Conservation (phyloP, 208 protist species). For the Blechomonas ayalai region DNA sequence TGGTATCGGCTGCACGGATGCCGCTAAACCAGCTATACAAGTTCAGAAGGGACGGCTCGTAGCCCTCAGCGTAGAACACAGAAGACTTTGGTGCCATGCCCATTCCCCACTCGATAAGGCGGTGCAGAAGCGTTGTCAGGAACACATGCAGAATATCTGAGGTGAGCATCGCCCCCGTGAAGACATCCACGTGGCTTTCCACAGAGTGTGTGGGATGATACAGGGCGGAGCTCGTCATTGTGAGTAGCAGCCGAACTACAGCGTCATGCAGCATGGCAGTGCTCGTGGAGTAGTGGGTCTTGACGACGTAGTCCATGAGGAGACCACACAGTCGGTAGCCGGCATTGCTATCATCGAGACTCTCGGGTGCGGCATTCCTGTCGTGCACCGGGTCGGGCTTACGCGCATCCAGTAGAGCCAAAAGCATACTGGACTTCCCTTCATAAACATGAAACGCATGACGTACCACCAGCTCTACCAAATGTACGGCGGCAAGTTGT, state of each 20-base stretch:
- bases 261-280: constrained; percentile 47
- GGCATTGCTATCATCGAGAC: background rate
- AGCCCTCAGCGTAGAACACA: constrained; percentile 31
- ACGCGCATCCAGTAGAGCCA: constrained; percentile 22
- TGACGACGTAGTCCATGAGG: constrained; percentile 34
- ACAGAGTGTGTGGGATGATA: constrained; percentile 51
- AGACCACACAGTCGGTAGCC: constrained; percentile 30
- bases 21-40: constrained; percentile 28
- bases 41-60: constrained; percentile 15
- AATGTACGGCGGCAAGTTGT: constrained; percentile 23
- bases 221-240: constrained; percentile 68
- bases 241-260: constrained; percentile 54
- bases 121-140: constrained; percentile 30
- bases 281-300: constrained; percentile 16
- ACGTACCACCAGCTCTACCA: constrained; percentile 56
- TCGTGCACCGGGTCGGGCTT: background rate
- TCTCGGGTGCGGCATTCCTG: background rate
- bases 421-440: constrained; percentile 24
- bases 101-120: constrained; percentile 45
- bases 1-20: constrained; percentile 3
- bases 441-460: constrained; percentile 26
- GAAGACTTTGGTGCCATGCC: constrained; percentile 13
- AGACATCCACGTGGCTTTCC: constrained; percentile 57
- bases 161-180: constrained; percentile 66
- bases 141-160: constrained; percentile 24